phyloP scores from a whole-genome alignment of 108 stramenopile species.

The Parmales sp. region DNA sequence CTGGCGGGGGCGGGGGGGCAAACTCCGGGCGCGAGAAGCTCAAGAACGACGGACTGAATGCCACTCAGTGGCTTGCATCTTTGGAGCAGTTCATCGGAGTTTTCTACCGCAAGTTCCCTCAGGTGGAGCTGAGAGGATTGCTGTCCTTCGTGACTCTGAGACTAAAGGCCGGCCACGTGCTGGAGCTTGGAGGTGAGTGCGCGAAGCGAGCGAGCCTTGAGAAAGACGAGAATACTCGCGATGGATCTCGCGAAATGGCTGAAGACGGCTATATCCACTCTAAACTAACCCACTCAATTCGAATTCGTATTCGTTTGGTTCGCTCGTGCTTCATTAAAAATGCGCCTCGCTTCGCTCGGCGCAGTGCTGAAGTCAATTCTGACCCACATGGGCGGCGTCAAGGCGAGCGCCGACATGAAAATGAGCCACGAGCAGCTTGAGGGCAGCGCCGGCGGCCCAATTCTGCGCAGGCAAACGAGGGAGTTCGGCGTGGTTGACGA shows the following conservation, averaged over 20 bases:
- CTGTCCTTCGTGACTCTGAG: constrained; percentile 49
- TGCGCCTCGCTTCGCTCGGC: too few relatives aligned
- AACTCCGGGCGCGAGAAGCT: constrained; percentile 33
- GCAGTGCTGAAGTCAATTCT: constrained; percentile 62
- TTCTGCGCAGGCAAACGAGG: constrained; percentile 66
- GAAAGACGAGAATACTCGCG: too few relatives aligned
- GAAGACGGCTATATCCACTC: too few relatives aligned
- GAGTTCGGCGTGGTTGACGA: constrained; percentile 73
- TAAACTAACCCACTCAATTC: too few relatives aligned
- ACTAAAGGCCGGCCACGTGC: constrained; percentile 43
- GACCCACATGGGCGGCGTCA: constrained; percentile 63
- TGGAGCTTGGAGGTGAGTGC: constrained; percentile 72
- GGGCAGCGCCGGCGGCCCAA: constrained; percentile 51
- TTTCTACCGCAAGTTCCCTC: constrained; percentile 60
- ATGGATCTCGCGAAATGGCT: too few relatives aligned
- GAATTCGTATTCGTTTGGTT: too few relatives aligned
- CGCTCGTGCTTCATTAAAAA: too few relatives aligned
- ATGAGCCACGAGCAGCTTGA: constrained; percentile 42
- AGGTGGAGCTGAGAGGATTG: constrained; percentile 65
- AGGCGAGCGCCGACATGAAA: not conserved
- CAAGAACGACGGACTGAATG: constrained; percentile 72
- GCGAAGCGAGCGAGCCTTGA: too few relatives aligned
- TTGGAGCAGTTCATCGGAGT: constrained; percentile 69
- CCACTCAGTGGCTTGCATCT: constrained; percentile 72
- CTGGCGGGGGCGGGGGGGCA: constrained; percentile 42